These are phyloP conservation scores for Picea abies DNA, from an alignment of 83 land plant genomes.

Conservation along the genomic window DNA sequence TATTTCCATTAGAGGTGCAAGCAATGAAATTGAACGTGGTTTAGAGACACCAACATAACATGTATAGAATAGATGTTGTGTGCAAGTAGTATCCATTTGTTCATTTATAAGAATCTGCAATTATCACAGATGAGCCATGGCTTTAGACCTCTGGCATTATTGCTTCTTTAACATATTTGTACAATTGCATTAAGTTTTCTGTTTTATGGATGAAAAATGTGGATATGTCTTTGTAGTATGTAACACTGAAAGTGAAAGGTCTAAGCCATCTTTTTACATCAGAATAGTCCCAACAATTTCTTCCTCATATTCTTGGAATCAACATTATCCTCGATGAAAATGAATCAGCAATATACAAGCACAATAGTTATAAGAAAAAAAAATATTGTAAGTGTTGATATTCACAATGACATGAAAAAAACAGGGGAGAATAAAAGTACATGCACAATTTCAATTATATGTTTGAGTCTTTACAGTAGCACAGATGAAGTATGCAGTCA, in stretches of 20 bases:
- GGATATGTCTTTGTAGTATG: neutral
- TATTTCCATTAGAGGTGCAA: neutral
- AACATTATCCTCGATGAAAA: no score
- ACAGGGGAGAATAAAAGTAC: no score
- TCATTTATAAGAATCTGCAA: neutral
- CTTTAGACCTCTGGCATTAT: neutral
- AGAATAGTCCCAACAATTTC: no score
- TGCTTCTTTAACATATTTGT: neutral
- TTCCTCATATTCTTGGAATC: no score
- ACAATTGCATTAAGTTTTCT: neutral
- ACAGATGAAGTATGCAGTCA: no score
- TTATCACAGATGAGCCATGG: neutral
- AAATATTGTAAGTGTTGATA: no score
- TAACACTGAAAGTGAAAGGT: neutral
- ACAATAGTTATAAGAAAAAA: no score
- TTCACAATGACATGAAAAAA: no score
- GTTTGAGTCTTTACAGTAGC: no score
- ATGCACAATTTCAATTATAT: no score
- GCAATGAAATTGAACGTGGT: neutral
- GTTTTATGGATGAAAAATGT: neutral
- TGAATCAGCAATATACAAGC: no score
- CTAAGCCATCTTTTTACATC: neutral
- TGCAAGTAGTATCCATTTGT: neutral
- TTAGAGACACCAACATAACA: neutral
- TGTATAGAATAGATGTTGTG: neutral